Evolutionary conservation across 805 yeast genomes (phyloP).

Genomic region (Barnettozyma pratensis): DNA sequence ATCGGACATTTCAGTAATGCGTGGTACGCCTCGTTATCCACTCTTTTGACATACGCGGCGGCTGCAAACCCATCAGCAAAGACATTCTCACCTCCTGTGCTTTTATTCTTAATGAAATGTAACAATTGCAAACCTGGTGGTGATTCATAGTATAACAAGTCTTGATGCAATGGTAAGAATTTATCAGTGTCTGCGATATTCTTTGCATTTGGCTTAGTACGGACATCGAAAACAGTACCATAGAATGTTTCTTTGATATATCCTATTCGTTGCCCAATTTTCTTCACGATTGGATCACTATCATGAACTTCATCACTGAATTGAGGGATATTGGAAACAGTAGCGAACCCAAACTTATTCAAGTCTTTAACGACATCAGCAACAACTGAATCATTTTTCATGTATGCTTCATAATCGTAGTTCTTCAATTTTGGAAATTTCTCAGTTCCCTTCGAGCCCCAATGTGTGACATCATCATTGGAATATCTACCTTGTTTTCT

Average conservation of each 20-base stretch:
- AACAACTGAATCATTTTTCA: conserved; percentile 20
- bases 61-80: conserved; percentile 70
- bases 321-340: conserved; percentile 48
- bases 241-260: conserved; percentile 68
- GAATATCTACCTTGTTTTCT: conserved; percentile 29
- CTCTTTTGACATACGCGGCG: conserved; percentile 46
- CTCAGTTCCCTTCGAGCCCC: conserved; percentile 31
- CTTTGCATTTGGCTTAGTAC: conserved; percentile 44
- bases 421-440: conserved; percentile 15
- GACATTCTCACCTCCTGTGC: conserved; percentile 61
- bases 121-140: conserved; percentile 76
- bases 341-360: conserved; percentile 51
- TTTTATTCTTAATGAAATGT: conserved; percentile 49
- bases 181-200: conserved; percentile 67
- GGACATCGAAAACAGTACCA: conserved; percentile 68
- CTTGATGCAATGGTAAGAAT: conserved; percentile 72
- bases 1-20: conserved; percentile 61
- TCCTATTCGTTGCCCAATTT: conserved; percentile 52
- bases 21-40: conserved; percentile 57
- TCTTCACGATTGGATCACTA: conserved; percentile 31
- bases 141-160: conserved; percentile 68
- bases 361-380: conserved; percentile 37
- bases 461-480: conserved; percentile 37
- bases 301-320: conserved; percentile 22
- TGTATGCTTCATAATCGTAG: conserved; percentile 11